phyloP scores from a whole-genome alignment of 176 grass and related monocot genomes.

The Musa troglodytarum region DNA sequence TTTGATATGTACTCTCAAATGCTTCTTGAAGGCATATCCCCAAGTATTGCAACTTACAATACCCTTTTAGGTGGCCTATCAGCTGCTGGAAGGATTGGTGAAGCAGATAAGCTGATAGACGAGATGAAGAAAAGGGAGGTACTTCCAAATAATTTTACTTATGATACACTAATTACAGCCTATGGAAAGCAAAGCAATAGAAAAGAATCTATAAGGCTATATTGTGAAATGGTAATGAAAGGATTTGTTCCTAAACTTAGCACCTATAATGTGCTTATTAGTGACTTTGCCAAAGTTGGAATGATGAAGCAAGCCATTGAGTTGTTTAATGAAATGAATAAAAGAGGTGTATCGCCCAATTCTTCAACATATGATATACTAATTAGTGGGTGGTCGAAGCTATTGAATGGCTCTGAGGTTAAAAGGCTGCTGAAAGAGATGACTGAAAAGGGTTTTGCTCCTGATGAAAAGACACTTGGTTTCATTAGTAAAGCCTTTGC shows the following conservation, averaged over 20 bases:
- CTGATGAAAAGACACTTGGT: constrained; percentile 51
- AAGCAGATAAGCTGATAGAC: constrained; percentile 43
- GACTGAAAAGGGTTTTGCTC: constrained; percentile 62
- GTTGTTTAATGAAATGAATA: constrained; percentile 72
- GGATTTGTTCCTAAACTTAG: constrained; percentile 88
- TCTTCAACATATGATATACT: constrained; percentile 77
- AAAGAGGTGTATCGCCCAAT: constrained; percentile 49
- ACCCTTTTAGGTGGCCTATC: constrained; percentile 76
- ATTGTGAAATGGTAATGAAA: constrained; percentile 79
- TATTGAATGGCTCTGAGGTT: constrained; percentile 61
- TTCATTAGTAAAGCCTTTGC: constrained; percentile 69
- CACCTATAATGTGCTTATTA: constrained; percentile 82
- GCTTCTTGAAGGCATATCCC: constrained; percentile 39
- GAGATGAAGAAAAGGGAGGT: constrained; percentile 60
- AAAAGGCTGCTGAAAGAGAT: constrained; percentile 73
- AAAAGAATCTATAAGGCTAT: constrained; percentile 56
- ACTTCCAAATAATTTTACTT: constrained; percentile 53
- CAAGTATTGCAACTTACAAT: constrained; percentile 76
- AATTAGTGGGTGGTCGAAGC: constrained; percentile 74
- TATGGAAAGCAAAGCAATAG: constrained; percentile 68
- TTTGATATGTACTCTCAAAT: constrained; percentile 62
- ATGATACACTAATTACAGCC: constrained; percentile 77
- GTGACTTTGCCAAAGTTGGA: constrained; percentile 53
- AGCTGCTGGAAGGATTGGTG: constrained; percentile 56
- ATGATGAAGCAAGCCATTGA: constrained; percentile 94